Base-by-base conservation (phyloP, 1,139 yeast genomes). In the Saccharomyces pastorianus region DNA sequence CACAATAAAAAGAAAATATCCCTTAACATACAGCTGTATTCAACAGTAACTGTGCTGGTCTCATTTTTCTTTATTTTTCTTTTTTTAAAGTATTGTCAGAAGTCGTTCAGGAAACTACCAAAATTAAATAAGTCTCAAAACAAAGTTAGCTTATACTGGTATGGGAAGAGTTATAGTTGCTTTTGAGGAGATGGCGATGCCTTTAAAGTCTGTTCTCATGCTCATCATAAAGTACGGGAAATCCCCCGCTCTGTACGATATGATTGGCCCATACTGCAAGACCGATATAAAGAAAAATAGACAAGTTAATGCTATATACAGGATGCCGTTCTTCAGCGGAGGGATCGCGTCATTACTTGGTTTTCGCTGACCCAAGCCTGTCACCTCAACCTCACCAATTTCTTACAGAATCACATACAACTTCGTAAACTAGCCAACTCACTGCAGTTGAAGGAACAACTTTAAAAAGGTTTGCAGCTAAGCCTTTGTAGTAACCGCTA, bases 401-500 rank as follows among this genome's bases (percentile, higher is more conserved):
- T 48, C 56, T 53, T 54, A 62, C 55, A 9, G 50, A 34, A 44
- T 64, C 67, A 27, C 65, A 56, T 26, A 86, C 75, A 46, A 81
- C 70, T 67, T 91, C 98, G 70, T 87, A 91, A 58, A 88, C 82
- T 56, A 88, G 75, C 96, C 96, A 93, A 58, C 91, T 87, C 23
- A 91, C 90, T 2, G 98, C 98, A 93, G 91, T 91, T 7, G 95
- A 84, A 0, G 97, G 97, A 44, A 89, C 88, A 2, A 91, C 95
- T 69, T 91, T 91, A 73, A 89, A 84, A 67, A 91, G 76, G 66
- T 91, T 91, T 2, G 97, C 96, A 2, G 86, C 79, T 65, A 91
- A 77, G 0, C 98, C 98, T 67, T 85, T 88, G 74, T 89, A 91
- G 46, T 93, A 82, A 1, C 98, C 99, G 50, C 70, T 72, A 56